Conservation (phyloP, 495 filamentous ascomycete genomes). For the Penicillium manginii region DNA sequence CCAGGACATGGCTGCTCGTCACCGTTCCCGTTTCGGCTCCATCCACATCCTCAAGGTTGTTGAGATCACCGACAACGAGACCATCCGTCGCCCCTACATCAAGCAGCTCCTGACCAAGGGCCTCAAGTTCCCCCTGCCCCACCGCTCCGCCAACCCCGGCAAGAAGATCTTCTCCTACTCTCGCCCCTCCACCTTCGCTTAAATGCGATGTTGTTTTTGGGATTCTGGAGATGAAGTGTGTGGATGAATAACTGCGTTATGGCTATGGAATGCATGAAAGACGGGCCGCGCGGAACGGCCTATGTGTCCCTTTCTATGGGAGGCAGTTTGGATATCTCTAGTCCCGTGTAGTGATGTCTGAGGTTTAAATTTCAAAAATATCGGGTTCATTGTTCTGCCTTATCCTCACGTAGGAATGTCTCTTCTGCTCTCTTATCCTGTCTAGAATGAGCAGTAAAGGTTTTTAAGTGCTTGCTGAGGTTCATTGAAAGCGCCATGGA, state of each 20-base stretch:
- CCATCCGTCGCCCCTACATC: slow-evolving; percentile 97
- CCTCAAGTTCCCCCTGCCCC: slow-evolving; percentile 97
- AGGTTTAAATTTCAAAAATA: slow-evolving; percentile 49
- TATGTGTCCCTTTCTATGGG: slow-evolving; percentile 45
- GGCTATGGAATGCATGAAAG: slow-evolving; percentile 54
- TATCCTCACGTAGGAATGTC: neutral
- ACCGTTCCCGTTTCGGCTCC: slow-evolving; percentile 97
- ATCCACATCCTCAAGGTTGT: slow-evolving; percentile 99
- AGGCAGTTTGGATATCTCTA: slow-evolving; percentile 51
- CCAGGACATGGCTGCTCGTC: slow-evolving; percentile 98
- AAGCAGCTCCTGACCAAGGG: slow-evolving; percentile 93
- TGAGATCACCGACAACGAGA: slow-evolving; percentile 88
- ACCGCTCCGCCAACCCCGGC: slow-evolving; percentile 82
- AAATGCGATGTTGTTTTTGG: slow-evolving; percentile 49
- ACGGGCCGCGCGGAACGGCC: slow-evolving; percentile 44
- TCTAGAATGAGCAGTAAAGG: neutral
- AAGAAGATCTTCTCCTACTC: slow-evolving; percentile 90
- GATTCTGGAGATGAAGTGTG: slow-evolving; percentile 45
- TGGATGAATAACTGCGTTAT: slow-evolving; percentile 54
- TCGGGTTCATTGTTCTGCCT: slow-evolving; percentile 35
- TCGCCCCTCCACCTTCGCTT: slow-evolving; percentile 87
- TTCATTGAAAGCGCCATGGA: too few relatives aligned
- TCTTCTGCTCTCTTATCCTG: neutral
- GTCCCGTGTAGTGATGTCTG: slow-evolving; percentile 51
- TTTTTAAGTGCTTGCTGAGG: too few relatives aligned